Percentiles rank a stretch among this genome's conserved stretches.
phyloP scores from a whole-genome alignment of 1,284 basidiomycete species.

The Apiotrichum sp. region DNA sequence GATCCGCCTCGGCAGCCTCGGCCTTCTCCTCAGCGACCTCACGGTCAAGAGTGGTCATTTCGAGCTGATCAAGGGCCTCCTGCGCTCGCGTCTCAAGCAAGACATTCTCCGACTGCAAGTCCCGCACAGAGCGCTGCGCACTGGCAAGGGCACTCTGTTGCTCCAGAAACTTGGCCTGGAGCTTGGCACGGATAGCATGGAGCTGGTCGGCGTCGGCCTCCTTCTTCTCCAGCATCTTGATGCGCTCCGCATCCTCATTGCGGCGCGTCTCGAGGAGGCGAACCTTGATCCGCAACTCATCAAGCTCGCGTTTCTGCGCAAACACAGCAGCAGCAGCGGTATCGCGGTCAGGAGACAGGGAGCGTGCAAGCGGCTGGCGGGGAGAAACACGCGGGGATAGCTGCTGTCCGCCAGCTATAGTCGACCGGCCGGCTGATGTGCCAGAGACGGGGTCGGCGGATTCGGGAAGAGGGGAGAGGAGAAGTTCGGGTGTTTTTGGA shows the following conservation, averaged over 20 bases:
- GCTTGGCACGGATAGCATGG: conserved; percentile 75
- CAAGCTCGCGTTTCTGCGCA: conserved; percentile 49
- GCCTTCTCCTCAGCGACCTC: conserved; percentile 94
- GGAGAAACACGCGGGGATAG: conserved; percentile 2
- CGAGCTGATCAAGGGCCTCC: conserved; percentile 80
- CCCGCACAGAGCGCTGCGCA: conserved; percentile 61
- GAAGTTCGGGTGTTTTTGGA: not conserved
- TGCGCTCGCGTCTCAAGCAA: conserved; percentile 59
- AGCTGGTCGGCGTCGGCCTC: conserved; percentile 78
- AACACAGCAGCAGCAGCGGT: conserved; percentile 17
- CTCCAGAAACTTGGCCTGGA: conserved; percentile 76
- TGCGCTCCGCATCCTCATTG: conserved; percentile 73
- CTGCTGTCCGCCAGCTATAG: not conserved
- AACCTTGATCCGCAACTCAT: conserved; percentile 76
- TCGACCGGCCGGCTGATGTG: not conserved
- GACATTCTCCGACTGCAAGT: conserved; percentile 58
- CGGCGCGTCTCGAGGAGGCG: conserved; percentile 80
- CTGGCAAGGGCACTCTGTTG: conserved; percentile 70
- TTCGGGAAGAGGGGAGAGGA: not conserved
- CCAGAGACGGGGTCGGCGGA: not conserved
- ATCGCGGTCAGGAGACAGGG: conserved; percentile 14
- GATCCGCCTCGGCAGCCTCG: conserved; percentile 68
- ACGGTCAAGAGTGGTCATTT: conserved; percentile 92
- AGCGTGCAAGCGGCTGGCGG: conserved; percentile 2
- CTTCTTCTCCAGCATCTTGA: conserved; percentile 77